Evolutionary conservation across 345 rosid species (phyloP).

Genomic region (Eucalyptus pauciflora): DNA sequence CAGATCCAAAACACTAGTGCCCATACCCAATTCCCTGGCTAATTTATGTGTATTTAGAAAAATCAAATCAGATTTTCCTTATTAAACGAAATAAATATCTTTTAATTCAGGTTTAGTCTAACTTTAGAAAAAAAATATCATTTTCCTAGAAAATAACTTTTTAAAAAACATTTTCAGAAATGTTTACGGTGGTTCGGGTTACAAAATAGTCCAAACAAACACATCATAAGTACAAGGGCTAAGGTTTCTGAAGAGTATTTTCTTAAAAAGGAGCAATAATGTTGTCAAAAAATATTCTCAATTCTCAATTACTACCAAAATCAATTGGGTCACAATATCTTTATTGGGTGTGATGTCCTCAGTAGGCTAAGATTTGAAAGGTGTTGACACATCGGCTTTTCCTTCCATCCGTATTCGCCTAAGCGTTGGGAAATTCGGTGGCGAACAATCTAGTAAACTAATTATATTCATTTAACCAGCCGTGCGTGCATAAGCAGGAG

Average conservation of each 20-base stretch:
- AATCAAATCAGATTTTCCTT: too few species aligned
- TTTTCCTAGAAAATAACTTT: too few species aligned
- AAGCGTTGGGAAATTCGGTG: not conserved
- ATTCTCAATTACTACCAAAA: not conserved
- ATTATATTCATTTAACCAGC: not conserved
- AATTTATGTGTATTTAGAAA: too few species aligned
- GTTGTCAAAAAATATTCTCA: not conserved
- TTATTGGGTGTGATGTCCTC: not conserved
- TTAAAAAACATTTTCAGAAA: too few species aligned
- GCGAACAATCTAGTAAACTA: not conserved
- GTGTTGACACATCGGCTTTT: not conserved
- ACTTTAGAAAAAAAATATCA: accelerated
- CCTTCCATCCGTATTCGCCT: not conserved
- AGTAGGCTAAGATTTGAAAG: not conserved
- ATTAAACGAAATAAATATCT: too few species aligned
- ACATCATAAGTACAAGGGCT: not conserved
- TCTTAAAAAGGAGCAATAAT: not conserved
- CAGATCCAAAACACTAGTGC: too few species aligned
- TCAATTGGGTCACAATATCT: not conserved
- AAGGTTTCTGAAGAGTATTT: not conserved
- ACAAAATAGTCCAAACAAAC: not conserved
- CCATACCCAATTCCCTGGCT: too few species aligned
- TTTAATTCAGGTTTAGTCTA: too few species aligned
- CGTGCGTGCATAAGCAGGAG: not conserved
- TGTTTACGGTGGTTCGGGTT: too few species aligned